Evolutionary conservation across 1,139 yeast genomes (phyloP), one percentile per base, ranked within the genome.

Genomic region (Kluyveromyces marxianus): DNA sequence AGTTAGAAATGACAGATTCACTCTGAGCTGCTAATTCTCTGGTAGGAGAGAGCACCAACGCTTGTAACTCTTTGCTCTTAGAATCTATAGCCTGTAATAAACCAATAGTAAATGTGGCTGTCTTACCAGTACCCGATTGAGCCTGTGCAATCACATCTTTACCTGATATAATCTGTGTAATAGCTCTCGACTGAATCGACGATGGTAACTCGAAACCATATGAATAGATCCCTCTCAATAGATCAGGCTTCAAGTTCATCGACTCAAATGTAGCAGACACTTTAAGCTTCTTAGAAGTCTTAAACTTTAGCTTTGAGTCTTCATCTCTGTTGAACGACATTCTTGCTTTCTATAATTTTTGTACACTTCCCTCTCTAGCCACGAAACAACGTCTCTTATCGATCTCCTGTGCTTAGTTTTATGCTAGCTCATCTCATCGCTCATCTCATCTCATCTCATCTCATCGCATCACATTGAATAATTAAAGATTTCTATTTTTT

Each of bases 91-190:
- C 88, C 63, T 90, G 89, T 46, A 92, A 70, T 83, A 87, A 83
- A 7, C 96, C 96, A 48, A 92, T 88, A 14, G 96, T 77, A 64
- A 92, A 92, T 0, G 98, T 92, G 25, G 97, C 98, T 0, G 98
- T 92, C 66, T 92, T 92, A 60, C 98, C 98, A 1, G 98, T 92
- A 51, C 98, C 98, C 4, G 96, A 87, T 65, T 92, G 98, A 7
- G 97, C 97, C 67, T 92, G 98, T 25, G 97, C 97, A 50, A 92
- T 87, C 2, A 92, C 86, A 64, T 92, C 98, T 57, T 83, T 77
- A 4, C 97, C 97, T 44, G 83, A 77, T 45, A 90, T 88, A 52
- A 90, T 89, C 61, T 90, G 97, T 69, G 85, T 77, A 48, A 92
- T 92, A 33, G 97, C 98, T 56, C 97, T 74, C 38, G 95, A 86